A percentile compares a stretch with the other conserved stretches of the same genome.
Conservation (phyloP, 2,329 filamentous ascomycete species). For the Fusarium sarcochroum region DNA sequence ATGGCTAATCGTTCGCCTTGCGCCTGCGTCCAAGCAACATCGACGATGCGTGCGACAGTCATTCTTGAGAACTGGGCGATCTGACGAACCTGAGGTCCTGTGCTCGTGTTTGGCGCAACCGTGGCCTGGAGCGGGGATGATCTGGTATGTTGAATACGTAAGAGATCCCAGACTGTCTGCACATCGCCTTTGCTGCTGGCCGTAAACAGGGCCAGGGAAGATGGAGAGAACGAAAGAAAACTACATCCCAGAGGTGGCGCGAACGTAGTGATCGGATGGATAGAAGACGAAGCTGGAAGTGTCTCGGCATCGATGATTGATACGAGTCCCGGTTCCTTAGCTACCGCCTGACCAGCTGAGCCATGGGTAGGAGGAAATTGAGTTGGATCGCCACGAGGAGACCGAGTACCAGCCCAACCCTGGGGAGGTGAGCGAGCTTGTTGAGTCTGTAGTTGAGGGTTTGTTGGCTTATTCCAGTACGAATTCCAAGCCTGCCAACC, state of each 20-base stretch:
- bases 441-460: constrained; percentile 60
- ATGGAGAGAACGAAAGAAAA: constrained; percentile 83
- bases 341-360: constrained; percentile 67
- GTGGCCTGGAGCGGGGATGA: constrained; percentile 70
- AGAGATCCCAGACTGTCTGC: constrained; percentile 85
- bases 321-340: constrained; percentile 79
- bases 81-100: constrained; percentile 79
- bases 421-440: constrained; percentile 62
- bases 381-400: constrained; percentile 61
- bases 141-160: constrained; percentile 74
- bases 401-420: constrained; percentile 62
- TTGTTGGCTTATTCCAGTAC: constrained; percentile 77
- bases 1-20: constrained; percentile 87
- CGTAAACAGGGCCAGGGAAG: constrained; percentile 80
- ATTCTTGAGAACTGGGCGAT: constrained; percentile 90
- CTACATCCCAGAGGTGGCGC: constrained; percentile 81
- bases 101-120: constrained; percentile 59
- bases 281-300: constrained; percentile 65
- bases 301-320: constrained; percentile 80
- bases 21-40: constrained; percentile 88
- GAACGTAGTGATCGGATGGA: constrained; percentile 79
- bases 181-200: constrained; percentile 88
- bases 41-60: constrained; percentile 91
- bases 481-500: constrained; percentile 83
- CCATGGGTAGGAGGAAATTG: constrained; percentile 85